Evolutionary conservation across 352 stramenopile genomes (phyloP), one percentile per base, ranked within the genome.

Genomic region (Pythium biforme): DNA sequence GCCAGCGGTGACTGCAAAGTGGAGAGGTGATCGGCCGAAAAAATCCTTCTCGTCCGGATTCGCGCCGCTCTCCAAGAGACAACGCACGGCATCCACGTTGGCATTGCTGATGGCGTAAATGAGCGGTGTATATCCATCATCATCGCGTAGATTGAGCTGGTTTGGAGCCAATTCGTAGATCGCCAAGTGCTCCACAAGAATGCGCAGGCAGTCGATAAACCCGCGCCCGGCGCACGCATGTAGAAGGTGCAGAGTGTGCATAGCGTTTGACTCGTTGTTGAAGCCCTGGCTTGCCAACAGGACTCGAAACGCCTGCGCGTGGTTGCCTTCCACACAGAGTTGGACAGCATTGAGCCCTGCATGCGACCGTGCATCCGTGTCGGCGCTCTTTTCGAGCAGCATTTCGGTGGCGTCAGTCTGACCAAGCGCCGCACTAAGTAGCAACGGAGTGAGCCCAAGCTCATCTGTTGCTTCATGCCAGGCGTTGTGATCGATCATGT

Each of bases 401-500:
- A 91, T 79, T 6, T 90, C 79, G 1, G 86, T 72, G 0, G 79
- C 81, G 50, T 91, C 71, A 0, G 70, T 75, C 27, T 92, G 83
- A 19, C 81, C 81, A 29, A 93, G 59, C 3, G 73, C 77, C 0
- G 80, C 62, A 50, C 74, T 86, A 11, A 89, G 29, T 15, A 94
- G 43, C 9, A 95, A 54, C 1, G 84, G 83, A 10, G 86, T 93
- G 41, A 90, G 70, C 0, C 80, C 76, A 55, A 80, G 71, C 39
- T 81, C 67, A 52, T 93, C 86, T 0, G 74, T 52, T 11, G 79
- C 77, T 79, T 94, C 83, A 34, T 91, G 81, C 84, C 84, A 92
- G 9, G 82, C 86, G 3, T 83, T 86, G 49, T 95, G 84, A 49
- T 91, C 76, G n/a, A 95, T 90, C 83, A 95, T 90, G 45, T 95